Evolutionary conservation across 768 basidiomycete genomes (phyloP).

Genomic region (Amanita exitialis): DNA sequence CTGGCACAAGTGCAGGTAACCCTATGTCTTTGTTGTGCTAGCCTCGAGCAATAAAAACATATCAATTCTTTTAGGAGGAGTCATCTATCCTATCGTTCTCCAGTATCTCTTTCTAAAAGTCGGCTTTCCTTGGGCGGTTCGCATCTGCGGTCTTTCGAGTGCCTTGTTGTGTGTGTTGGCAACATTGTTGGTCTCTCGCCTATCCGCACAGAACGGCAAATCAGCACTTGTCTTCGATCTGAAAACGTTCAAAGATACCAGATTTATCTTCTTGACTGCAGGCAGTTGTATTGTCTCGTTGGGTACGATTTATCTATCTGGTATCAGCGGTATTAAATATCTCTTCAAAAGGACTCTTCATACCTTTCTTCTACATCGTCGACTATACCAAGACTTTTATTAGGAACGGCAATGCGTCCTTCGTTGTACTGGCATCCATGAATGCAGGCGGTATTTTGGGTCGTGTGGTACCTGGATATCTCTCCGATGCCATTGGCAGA

Average conservation of each 20-base stretch:
- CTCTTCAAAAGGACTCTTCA: constrained; percentile 45
- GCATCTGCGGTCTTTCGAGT: constrained; percentile 44
- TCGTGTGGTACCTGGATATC: constrained; percentile 50
- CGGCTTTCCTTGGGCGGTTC: constrained; percentile 56
- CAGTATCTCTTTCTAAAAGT: constrained; percentile 41
- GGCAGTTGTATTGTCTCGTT: constrained; percentile 54
- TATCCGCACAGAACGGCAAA: constrained; percentile 16
- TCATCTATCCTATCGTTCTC: constrained; percentile 59
- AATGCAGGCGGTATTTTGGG: constrained; percentile 61
- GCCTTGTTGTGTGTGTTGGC: constrained; percentile 36
- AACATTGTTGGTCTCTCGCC: constrained; percentile 33
- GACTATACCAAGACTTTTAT: constrained; percentile 40
- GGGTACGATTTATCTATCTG: constrained; percentile 28
- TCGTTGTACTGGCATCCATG: constrained; percentile 54
- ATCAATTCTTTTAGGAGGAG: constrained; percentile 37
- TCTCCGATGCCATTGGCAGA: constrained; percentile 56
- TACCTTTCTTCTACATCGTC: constrained; percentile 63
- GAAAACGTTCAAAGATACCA: constrained; percentile 33
- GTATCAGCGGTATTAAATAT: not conserved
- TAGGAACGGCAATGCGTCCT: constrained; percentile 28
- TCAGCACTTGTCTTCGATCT: constrained; percentile 18
- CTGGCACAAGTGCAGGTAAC: constrained; percentile 60
- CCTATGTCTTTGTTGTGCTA: constrained; percentile 1
- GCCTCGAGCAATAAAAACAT: not conserved
- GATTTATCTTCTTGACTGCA: constrained; percentile 40